Conservation (phyloP, 176 grass and related monocot genomes). For the Aegilops longissima region DNA sequence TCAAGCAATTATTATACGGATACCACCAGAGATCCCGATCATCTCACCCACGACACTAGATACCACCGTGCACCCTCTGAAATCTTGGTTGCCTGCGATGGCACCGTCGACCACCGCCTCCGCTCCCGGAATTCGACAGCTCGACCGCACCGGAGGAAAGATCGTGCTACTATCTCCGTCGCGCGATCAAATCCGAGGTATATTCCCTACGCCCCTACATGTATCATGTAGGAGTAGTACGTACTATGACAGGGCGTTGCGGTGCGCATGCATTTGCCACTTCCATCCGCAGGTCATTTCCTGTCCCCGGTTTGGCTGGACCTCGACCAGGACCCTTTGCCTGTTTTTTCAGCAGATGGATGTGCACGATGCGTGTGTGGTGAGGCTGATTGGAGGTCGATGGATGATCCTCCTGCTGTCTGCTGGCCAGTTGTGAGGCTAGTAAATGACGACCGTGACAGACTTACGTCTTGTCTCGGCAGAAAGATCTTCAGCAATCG, state of each 20-base stretch:
- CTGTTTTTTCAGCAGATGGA: neutral
- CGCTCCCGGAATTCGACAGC: neutral
- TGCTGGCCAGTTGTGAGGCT: neutral
- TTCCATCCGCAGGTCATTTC: neutral
- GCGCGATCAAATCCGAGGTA: constrained; percentile 13
- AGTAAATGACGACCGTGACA: no score
- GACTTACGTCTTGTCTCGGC: no score
- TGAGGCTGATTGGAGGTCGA: no score
- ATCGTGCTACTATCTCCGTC: neutral
- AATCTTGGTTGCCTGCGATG: neutral
- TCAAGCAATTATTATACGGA: neutral
- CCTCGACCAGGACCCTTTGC: neutral
- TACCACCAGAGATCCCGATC: neutral
- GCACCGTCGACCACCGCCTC: neutral
- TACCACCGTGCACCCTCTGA: neutral
- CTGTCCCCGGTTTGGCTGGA: neutral
- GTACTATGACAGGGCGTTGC: neutral
- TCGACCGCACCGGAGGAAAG: neutral
- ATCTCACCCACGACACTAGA: neutral
- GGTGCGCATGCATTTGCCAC: neutral
- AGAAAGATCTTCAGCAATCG: no score
- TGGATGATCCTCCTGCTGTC: neutral
- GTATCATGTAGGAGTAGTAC: no score
- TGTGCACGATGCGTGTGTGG: neutral
- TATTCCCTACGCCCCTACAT: neutral